Base-by-base conservation (phyloP, 2,329 filamentous ascomycete genomes). In the Xylaria sp. region DNA sequence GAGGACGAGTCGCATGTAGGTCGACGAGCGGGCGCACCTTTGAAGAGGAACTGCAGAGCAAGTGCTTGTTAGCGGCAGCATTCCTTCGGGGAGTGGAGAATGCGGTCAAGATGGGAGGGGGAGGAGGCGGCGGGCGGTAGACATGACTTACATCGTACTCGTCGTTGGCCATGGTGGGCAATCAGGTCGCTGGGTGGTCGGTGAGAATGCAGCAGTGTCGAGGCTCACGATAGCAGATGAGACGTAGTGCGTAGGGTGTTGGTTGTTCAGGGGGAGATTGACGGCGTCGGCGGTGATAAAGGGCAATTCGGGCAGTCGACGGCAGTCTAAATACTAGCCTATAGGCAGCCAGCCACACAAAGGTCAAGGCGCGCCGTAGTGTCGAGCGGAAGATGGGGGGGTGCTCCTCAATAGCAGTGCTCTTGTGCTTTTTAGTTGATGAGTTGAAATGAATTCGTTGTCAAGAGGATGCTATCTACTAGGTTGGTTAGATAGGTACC, bases 141-240 rank as follows among this genome's bases (percentile, higher is more conserved):
- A 42, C 49, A 51, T 64, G 57, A 84, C 94, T 87, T 86, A 98
- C 95, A 91, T 99, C 96, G 86, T 99, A 99, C 87, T 99, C 96
- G 89, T 99, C 96, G 90, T 98, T 99, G 79, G 95, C 96, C 96
- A 98, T 99, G 83, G 77, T 86, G 85, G 81, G 72, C 73, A 69
- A 72, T 73, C 61, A 64, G 47, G 62, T 66, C 50, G 58, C 63
- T 73, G 47, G 22, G 25, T 64, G 27, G 45, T 50, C 15, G 45
- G 33, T 33, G 49, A 50, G 53, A 61, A 42, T 65, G 57, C 54
- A 67, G 61, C 51, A 25, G 65, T 66, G 55, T 71, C 58, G 63
- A 66, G 65, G 65, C 66, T 61, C 29, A 67, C 51, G 60, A 50
- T 39, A 45, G 60, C 55, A 61, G 38, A 25, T 13, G 17, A 38